Evolutionary conservation across 495 filamentous ascomycete species (phyloP).

Genomic region (Penicillium salamii): DNA sequence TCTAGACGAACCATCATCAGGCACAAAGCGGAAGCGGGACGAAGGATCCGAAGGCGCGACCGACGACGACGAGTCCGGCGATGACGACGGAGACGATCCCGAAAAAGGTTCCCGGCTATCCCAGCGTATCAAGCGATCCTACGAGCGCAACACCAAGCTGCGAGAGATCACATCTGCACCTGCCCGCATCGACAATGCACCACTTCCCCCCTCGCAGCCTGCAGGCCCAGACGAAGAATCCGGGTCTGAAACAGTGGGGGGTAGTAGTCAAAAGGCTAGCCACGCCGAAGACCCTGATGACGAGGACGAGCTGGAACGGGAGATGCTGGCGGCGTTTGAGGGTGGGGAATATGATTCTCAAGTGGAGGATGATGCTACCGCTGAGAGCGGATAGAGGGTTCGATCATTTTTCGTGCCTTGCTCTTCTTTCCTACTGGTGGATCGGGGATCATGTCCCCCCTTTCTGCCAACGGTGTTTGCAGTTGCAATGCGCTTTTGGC

Average conservation of each 20-base stretch:
- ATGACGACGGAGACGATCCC: constrained; percentile 29
- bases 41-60: constrained; percentile 29
- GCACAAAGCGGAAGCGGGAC: constrained; percentile 44
- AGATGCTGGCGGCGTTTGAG: constrained; percentile 66
- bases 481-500: constrained; percentile 31
- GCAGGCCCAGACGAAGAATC: constrained; percentile 43
- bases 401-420: background rate
- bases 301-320: constrained; percentile 62
- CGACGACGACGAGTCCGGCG: constrained; percentile 27
- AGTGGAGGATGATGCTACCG: constrained; percentile 28
- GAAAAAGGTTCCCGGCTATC: constrained; percentile 43
- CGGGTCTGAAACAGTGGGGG: constrained; percentile 24
- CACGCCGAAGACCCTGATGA: constrained; percentile 37
- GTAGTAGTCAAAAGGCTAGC: constrained; percentile 10
- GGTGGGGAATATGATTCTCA: constrained; percentile 39
- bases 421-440: background rate
- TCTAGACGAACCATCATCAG: constrained; percentile 23
- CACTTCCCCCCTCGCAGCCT: constrained; percentile 51
- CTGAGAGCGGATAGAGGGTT: constrained; percentile 24
- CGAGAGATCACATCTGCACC: constrained; percentile 45
- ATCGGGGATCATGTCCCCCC: too few relatives aligned
- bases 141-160: constrained; percentile 45
- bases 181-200: constrained; percentile 17
- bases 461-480: constrained; percentile 7
- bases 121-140: constrained; percentile 50